phyloP scores from a whole-genome alignment of 225 moss, liverwort and hornwort genomes.

The Pseudisothecium myosuroides region DNA sequence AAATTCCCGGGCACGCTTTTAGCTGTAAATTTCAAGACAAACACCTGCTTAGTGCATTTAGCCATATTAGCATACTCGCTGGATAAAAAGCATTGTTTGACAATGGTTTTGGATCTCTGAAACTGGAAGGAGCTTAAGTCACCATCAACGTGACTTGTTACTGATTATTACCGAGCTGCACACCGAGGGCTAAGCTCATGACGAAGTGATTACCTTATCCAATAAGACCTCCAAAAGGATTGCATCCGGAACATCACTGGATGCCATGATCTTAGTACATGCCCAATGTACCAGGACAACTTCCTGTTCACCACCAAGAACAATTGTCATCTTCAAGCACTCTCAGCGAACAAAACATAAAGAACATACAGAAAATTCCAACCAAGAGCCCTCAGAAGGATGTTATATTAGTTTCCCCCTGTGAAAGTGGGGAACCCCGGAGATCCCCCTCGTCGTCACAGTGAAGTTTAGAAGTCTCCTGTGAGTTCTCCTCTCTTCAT shows the following conservation, averaged over 20 bases:
- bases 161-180: background rate
- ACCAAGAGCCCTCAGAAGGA: background rate
- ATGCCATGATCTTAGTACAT: slow-evolving; percentile 79
- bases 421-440: background rate
- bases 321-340: background rate
- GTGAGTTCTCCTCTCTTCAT: background rate
- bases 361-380: background rate
- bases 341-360: background rate
- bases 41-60: background rate
- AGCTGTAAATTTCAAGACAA: slow-evolving; percentile 34
- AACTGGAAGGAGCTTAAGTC: background rate
- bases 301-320: slow-evolving; percentile 52
- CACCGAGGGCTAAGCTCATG: background rate
- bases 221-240: slow-evolving; percentile 64
- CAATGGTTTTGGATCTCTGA: background rate
- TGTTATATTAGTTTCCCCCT: background rate
- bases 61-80: background rate
- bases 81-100: background rate
- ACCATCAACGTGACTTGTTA: background rate
- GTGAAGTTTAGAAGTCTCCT: background rate
- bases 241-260: slow-evolving; percentile 70
- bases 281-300: slow-evolving; percentile 98
- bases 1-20: slow-evolving; percentile 64
- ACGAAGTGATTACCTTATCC: slow-evolving; percentile 52
- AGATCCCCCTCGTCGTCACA: background rate